Base-by-base conservation (phyloP, 306 rosid species). In the Parietaria judaica region DNA sequence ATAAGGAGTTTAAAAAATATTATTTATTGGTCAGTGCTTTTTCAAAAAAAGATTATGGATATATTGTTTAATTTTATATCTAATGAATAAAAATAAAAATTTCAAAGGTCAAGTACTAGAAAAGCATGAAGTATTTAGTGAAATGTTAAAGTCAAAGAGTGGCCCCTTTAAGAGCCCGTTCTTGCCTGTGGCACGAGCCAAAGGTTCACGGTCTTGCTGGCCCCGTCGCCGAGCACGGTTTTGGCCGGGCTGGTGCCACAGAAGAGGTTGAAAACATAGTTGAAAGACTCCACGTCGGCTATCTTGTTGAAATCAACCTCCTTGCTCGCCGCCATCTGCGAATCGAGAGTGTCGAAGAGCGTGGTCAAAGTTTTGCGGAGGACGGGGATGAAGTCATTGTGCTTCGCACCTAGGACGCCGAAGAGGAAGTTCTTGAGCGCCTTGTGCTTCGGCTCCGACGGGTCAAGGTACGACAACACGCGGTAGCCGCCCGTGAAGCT, bases 401-500 rank as follows among this genome's bases (percentile, higher is more conserved):
- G 84, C 4, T 61, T 52, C 0, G 61, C 45, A 1, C 74, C 61
- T 0, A 89, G 81, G 3, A 73, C 12, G 36, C 41, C 17, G 12
- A 80, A 53, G 69, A 68, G 74, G 65, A 74, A 77, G 8, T 63
- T 1, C 35, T 89, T 89, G 51, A 89, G 37, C 5, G 58, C 44
- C 0, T 53, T 10, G 65, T 89, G 95, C 3, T 70, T 68, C 3
- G 87, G 73, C 34, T 89, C 97, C 0, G 76, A 38, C 0, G 95
- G 83, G 69, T 89, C 95, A 0, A 89, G 76, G 56, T 54, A 84
- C 1, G 95, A 73, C 51, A 83, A 76, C 34, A 79, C 77, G 2
- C 95, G 85, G 76, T 78, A 38, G 17, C 88, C 86, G 3, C 92
- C 95, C 58, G 92, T 81, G 80, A 78, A 80, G 11, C 64, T 13